Base-by-base conservation (phyloP, 306 rosid genomes). In the Trichosanthes cucumerina region DNA sequence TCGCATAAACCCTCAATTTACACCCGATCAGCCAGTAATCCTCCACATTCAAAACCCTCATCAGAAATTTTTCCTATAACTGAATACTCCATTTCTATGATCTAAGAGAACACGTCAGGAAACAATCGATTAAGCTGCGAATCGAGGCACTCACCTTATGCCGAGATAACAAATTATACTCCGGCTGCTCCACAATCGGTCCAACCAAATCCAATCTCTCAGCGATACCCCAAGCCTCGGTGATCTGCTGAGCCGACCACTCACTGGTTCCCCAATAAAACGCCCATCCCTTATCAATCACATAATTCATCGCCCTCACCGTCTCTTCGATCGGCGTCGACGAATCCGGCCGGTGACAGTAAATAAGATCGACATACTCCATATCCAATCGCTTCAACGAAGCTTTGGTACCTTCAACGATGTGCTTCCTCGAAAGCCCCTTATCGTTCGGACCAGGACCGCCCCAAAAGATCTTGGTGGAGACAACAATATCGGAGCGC, bases 381-480 rank as follows among this genome's bases (percentile, higher is more conserved):
- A 81, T 92, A 15, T 92, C 99, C 39, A 96, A 81, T 0, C 99
- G 81, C 86, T 92, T 96, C 33, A 96, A 80, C 19, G 97, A 92
- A 0, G 96, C 99, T 41, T 82, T 86, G 34, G 99, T 96, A 3
- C 99, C 99, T 34, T 96, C 99, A 0, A 96, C 84, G 53, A 96
- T 75, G 81, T 96, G 99, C 73, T 96, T 96, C 2, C 99, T 68
- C 0, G 99, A 96, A 4, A 96, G 87, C 0, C 99, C 99, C 84
- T 96, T 96, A 54, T 96, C 99, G 80, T 96, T 96, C 0, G 99
- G 98, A 23, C 99, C 99, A 2, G 90, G 80, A 0, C 99, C 99
- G 0, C 99, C 99, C 99, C 99, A 96, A 81, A 96, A 96, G 89
- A 96, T 91, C 93, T 96, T 96, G 46, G 99, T 96, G 9, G 99